Base-by-base conservation (phyloP, 2,329 filamentous ascomycete species). In the Colletotrichum nymphaeae region DNA sequence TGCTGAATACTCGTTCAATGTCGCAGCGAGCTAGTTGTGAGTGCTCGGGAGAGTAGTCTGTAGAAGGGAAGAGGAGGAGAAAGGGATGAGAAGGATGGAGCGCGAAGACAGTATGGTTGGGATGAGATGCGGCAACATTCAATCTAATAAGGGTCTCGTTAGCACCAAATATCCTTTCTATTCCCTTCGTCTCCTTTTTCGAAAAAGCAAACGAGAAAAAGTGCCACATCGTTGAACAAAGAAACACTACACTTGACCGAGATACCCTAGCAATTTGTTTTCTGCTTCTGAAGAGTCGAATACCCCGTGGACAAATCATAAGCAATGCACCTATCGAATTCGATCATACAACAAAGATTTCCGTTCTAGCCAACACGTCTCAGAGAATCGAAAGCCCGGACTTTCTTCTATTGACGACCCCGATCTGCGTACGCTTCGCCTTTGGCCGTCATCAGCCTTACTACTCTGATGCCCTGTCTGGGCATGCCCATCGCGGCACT, bases 181-280 rank as follows among this genome's bases (percentile, higher is more conserved):
- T 4, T 9, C 12, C 14, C 5, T 14, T n/a, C 9, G 9, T 19
- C 1, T 6, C 28, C 11, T 16, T 35, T 16, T 37, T 2, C 59
- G 49, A 42, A 53, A 46, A 71, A 58, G 62, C 63, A 66, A 52
- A 32, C 62, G 60, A 66, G 35, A 53, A 35, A 52, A 63, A 65
- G n/a, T 8, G 9, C 3, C 1, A 5, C 7, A 6, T 28, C 9
- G 22, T 28, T 37, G 3, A 57, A 35, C 67, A 16, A 42, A 22
- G 37, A 60, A 28, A 37, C 19, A 5, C 12, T 12, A 8, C 24
- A 24, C 12, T 8, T 6, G 14, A 16, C 24, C 8, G 4, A 6
- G 24, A 52, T n/a, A 53, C 16, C 26, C 32, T 28, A n/a, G 5
- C 16, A 35, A n/a, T 9, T 12, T 8, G 55, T 6, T 30, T 16